Evolutionary conservation across 202 grass and related monocot genomes (phyloP).

Genomic region (Zoysia matrella): DNA sequence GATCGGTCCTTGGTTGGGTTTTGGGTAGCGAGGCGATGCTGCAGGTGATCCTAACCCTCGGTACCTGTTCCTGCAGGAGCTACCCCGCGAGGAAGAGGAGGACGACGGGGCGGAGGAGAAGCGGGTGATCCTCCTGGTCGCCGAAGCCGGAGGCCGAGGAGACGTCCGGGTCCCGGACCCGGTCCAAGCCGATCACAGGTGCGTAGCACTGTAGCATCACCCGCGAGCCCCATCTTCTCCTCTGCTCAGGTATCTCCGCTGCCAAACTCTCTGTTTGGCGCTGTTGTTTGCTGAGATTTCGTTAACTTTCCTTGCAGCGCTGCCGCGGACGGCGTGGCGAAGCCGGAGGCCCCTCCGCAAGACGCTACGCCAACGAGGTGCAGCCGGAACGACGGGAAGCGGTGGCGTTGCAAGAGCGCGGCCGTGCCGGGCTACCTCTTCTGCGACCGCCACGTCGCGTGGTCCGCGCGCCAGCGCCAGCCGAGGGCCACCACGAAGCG

Average conservation of each 20-base stretch:
- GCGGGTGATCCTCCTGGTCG: conserved; percentile 8
- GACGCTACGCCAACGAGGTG: not conserved
- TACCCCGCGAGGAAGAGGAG: not conserved
- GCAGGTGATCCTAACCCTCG: not conserved
- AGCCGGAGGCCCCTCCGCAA: not conserved
- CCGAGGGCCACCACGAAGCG: conserved; percentile 9
- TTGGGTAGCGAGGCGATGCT: too few species aligned
- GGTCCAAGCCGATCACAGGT: conserved; percentile 11
- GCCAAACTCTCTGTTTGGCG: not conserved
- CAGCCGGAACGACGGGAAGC: conserved; percentile 61
- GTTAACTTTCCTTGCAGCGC: not conserved
- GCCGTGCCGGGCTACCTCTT: conserved; percentile 38
- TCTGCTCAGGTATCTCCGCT: conserved; percentile 1
- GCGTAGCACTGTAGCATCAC: not conserved
- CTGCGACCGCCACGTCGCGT: conserved; percentile 55
- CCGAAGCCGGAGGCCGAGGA: not conserved
- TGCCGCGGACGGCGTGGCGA: not conserved
- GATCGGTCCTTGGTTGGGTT: not conserved
- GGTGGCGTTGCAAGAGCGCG: conserved; percentile 57
- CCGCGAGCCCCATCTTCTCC: not conserved
- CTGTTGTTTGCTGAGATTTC: not conserved
- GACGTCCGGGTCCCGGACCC: not conserved
- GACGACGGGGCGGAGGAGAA: conserved; percentile 10
- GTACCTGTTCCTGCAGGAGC: conserved; percentile 15
- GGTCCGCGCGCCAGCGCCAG: conserved; percentile 46